phyloP scores from a whole-genome alignment of 2,329 filamentous ascomycete species.

The Orbilia blumenaviensis region DNA sequence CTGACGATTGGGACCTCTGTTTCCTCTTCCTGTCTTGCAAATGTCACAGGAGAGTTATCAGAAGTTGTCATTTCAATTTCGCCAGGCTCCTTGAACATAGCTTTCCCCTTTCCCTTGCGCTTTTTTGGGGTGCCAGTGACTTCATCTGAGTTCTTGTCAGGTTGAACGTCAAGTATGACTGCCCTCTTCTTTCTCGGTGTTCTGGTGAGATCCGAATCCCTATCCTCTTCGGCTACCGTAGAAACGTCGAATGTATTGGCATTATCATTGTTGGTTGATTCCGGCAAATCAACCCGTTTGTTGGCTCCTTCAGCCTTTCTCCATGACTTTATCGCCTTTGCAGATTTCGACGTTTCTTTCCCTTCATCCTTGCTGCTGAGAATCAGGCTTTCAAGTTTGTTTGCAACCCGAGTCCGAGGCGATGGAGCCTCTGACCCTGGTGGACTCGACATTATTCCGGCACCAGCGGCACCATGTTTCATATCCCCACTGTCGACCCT shows the following conservation, averaged over 20 bases:
- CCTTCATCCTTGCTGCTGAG: slow-evolving; percentile 11
- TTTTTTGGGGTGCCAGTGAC: slow-evolving; percentile 59
- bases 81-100: slow-evolving; percentile 57
- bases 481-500: slow-evolving; percentile 6
- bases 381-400: slow-evolving; percentile 54
- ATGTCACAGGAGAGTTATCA: slow-evolving; percentile 49
- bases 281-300: slow-evolving; percentile 4
- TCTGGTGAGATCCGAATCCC: slow-evolving; percentile 27
- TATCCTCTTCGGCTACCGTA: slow-evolving; percentile 4
- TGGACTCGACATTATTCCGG: background rate
- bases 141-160: slow-evolving; percentile 57
- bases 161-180: slow-evolving; percentile 53
- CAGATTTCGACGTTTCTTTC: slow-evolving; percentile 36
- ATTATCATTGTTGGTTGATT: slow-evolving; percentile 55
- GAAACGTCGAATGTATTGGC: background rate
- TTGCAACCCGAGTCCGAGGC: slow-evolving; percentile 53
- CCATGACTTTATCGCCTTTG: slow-evolving; percentile 45
- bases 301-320: slow-evolving; percentile 1
- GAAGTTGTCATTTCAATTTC: slow-evolving; percentile 52
- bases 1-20: background rate
- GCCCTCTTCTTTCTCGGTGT: slow-evolving; percentile 59
- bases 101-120: slow-evolving; percentile 65
- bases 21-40: slow-evolving; percentile 24
- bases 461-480: slow-evolving; percentile 6
- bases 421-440: slow-evolving; percentile 35